A percentile compares a stretch with the other conserved stretches of the same genome.
phyloP scores from a whole-genome alignment of 768 basidiomycete species.

The Lanmaoa rubissima region DNA sequence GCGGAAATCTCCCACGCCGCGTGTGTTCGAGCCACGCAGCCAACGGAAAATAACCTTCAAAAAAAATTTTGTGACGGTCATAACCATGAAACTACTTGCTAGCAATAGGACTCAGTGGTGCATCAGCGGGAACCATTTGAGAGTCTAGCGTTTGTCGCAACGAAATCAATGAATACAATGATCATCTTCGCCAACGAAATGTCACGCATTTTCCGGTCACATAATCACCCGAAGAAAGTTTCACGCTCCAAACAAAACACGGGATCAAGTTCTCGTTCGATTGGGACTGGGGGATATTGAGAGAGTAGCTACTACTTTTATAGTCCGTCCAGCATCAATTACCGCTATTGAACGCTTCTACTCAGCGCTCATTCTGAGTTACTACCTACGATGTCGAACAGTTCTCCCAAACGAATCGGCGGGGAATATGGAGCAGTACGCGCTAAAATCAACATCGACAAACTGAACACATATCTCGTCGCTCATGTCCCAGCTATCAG shows the following conservation, averaged over 20 bases:
- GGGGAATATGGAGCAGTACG: constrained; percentile 76
- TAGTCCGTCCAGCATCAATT: too few relatives aligned
- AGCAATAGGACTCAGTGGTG: background rate
- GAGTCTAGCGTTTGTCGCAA: background rate
- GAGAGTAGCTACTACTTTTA: too few relatives aligned
- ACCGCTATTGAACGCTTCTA: too few relatives aligned
- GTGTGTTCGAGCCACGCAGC: constrained; percentile 3
- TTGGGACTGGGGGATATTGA: too few relatives aligned
- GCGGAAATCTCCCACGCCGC: constrained; percentile 8
- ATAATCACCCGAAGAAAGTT: too few relatives aligned
- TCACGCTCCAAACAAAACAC: too few relatives aligned
- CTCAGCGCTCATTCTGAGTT: background rate
- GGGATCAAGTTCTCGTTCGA: too few relatives aligned
- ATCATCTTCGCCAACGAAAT: background rate
- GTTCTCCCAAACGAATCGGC: constrained; percentile 51
- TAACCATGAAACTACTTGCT: background rate
- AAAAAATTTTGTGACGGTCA: background rate
- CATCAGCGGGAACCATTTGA: background rate
- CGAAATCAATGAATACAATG: background rate
- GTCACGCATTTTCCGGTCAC: background rate
- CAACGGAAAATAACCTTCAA: background rate
- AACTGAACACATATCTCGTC: constrained; percentile 65
- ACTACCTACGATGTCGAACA: constrained; percentile 18
- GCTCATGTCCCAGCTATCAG: constrained; percentile 52
- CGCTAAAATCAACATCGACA: constrained; percentile 62